Conservation (phyloP, 1,139 yeast species). For the Kurtzmaniella quercitrusa region DNA sequence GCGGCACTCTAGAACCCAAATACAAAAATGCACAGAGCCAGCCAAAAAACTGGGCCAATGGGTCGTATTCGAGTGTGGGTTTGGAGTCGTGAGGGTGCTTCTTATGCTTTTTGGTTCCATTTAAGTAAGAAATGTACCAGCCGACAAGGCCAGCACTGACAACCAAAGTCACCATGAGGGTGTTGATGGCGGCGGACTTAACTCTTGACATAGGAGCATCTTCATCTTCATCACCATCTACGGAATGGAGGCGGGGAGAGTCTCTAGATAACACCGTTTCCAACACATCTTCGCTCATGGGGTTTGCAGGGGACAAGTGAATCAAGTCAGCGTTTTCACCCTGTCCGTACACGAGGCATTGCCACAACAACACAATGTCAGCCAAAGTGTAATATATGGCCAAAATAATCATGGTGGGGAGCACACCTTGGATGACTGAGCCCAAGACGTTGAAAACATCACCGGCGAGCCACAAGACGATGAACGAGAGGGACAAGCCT, state of each 20-base stretch:
- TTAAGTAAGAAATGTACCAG: slow-evolving; percentile 67
- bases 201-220: slow-evolving; percentile 14
- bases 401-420: slow-evolving; percentile 87
- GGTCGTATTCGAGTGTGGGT: slow-evolving; percentile 53
- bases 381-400: slow-evolving; percentile 92
- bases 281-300: slow-evolving; percentile 64
- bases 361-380: slow-evolving; percentile 75
- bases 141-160: slow-evolving; percentile 77
- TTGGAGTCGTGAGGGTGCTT: slow-evolving; percentile 28
- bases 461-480: slow-evolving; percentile 82
- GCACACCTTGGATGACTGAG: slow-evolving; percentile 78
- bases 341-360: slow-evolving; percentile 67
- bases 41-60: slow-evolving; percentile 83
- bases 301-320: slow-evolving; percentile 88
- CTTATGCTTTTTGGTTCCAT: slow-evolving; percentile 22
- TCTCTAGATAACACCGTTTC: slow-evolving; percentile 51
- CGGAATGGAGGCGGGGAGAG: slow-evolving; percentile 13
- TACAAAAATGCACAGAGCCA: slow-evolving; percentile 87
- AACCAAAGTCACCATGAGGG: slow-evolving; percentile 64
- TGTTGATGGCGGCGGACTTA: slow-evolving; percentile 41
- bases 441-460: slow-evolving; percentile 91
- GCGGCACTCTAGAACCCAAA: slow-evolving; percentile 87
- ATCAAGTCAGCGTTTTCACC: slow-evolving; percentile 61
- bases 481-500: slow-evolving; percentile 78
- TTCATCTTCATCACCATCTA: slow-evolving; percentile 10